Percentiles rank a stretch among this genome's conserved stretches.
These are phyloP conservation scores for Infundibulicybe gibba DNA, from an alignment of 768 basidiomycete species.

Conservation along the genomic window DNA sequence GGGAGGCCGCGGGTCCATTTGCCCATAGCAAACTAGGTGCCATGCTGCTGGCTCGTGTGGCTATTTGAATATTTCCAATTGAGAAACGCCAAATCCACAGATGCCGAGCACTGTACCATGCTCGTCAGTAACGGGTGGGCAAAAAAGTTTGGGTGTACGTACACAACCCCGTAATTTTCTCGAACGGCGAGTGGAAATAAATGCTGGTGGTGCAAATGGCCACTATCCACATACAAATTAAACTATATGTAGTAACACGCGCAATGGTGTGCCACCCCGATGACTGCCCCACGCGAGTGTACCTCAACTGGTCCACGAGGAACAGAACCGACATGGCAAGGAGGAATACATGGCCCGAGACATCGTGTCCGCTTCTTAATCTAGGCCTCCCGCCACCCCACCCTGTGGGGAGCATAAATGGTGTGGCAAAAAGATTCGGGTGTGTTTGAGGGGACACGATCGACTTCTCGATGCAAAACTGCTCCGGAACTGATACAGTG, in stretches of 20 bases:
- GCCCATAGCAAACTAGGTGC: no score
- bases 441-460: slow-evolving; percentile 58
- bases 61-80: slow-evolving; percentile 1
- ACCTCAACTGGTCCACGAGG: slow-evolving; percentile 69
- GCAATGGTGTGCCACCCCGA: slow-evolving; percentile 43
- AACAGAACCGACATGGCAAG: slow-evolving; percentile 78
- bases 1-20: no score
- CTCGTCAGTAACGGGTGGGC: background rate
- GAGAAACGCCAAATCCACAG: slow-evolving; percentile 12
- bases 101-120: slow-evolving; percentile 13
- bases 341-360: slow-evolving; percentile 92
- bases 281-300: slow-evolving; percentile 40
- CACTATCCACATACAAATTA: slow-evolving; percentile 67
- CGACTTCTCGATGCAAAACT: slow-evolving; percentile 51
- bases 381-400: slow-evolving; percentile 51
- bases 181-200: slow-evolving; percentile 87
- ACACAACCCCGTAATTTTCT: slow-evolving; percentile 88
- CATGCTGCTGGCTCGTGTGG: no score
- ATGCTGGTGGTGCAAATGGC: slow-evolving; percentile 78
- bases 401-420: slow-evolving; percentile 31
- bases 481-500: slow-evolving; percentile 47
- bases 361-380: slow-evolving; percentile 81
- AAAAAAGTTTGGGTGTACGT: slow-evolving; percentile 25
- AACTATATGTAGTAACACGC: slow-evolving; percentile 35
- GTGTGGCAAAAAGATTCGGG: slow-evolving; percentile 52